A percentile compares a stretch with the other conserved stretches of the same genome.
Conservation (phyloP, 345 rosid genomes). For the Linum usitatissimum region DNA sequence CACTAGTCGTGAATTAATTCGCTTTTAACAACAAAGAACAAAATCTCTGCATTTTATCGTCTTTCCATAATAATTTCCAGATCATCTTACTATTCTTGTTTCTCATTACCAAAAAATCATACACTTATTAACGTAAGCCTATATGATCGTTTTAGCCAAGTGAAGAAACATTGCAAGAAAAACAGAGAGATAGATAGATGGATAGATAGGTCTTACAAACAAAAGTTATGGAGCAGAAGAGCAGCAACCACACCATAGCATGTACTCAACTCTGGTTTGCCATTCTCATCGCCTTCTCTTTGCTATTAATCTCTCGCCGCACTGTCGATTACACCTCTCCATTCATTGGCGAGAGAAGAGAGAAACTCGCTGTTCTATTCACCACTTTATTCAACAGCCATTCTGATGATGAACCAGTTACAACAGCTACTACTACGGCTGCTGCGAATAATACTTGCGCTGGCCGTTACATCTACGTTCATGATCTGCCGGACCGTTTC, state of each 20-base stretch:
- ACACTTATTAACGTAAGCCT: neutral
- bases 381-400: no score
- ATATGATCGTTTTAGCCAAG: neutral
- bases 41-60: neutral
- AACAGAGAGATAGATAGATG: no score
- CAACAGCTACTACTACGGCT: neutral
- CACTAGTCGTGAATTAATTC: no score
- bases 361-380: neutral
- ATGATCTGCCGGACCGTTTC: conserved; percentile 45
- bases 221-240: neutral
- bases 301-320: neutral
- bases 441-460: conserved; percentile 29
- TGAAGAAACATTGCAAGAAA: no score
- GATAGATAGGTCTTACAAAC: no score
- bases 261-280: conserved; percentile 5
- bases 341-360: neutral
- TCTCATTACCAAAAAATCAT: neutral
- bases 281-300: neutral
- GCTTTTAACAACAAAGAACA: no score
- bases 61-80: neutral
- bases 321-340: neutral
- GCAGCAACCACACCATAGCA: neutral
- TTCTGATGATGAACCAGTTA: no score
- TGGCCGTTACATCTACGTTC: conserved; percentile 49
- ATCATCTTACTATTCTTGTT: neutral